phyloP scores from a whole-genome alignment of 179 eudicot species.

The Gypsophila paniculata region DNA sequence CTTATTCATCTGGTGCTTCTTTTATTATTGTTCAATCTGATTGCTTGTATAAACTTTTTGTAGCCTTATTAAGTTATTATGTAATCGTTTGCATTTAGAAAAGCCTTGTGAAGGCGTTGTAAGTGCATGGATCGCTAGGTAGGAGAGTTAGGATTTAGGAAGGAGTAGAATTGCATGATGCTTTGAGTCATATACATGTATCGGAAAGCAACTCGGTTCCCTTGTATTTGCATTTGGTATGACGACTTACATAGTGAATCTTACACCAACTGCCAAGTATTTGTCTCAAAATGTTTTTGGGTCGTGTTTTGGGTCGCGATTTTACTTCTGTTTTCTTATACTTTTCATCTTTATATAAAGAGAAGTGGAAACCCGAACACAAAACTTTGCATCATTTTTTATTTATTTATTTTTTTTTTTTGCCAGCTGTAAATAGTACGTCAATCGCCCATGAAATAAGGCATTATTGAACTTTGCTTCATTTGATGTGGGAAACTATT shows the following conservation, averaged over 20 bases:
- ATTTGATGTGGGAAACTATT: too few relatives aligned
- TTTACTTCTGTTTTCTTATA: too few relatives aligned
- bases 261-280: background rate
- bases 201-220: background rate
- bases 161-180: background rate
- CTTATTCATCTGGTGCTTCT: constrained; percentile 1
- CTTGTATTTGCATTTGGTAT: background rate
- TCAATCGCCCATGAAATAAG: too few relatives aligned
- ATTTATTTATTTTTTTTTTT: too few relatives aligned
- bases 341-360: too few relatives aligned
- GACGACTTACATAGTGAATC: background rate
- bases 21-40: background rate
- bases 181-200: background rate
- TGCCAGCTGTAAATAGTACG: too few relatives aligned
- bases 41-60: background rate
- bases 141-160: background rate
- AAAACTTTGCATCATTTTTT: too few relatives aligned
- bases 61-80: background rate
- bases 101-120: constrained; percentile 9
- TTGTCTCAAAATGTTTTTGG: background rate
- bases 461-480: too few relatives aligned
- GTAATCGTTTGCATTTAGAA: background rate
- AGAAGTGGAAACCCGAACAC: too few relatives aligned
- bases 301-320: too few relatives aligned
- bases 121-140: background rate